Base-by-base conservation (phyloP, 345 rosid genomes). In the rapeseed (Brassica napus) region DNA sequence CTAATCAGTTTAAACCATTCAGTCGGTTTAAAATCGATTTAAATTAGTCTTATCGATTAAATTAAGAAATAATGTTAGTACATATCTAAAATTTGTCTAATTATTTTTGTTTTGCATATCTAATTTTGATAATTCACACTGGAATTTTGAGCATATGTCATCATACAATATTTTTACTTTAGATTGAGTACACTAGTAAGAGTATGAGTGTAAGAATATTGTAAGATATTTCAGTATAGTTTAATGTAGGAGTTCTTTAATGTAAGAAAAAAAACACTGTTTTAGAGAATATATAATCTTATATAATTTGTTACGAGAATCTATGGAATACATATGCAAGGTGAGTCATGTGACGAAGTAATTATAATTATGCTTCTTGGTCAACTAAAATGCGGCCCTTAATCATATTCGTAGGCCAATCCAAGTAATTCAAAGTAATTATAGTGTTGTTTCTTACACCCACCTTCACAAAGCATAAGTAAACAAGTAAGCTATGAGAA, bases 181-280 rank as follows among this genome's bases (percentile, higher is more conserved):
- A 7, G 2, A 30, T 28, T 52, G 0, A 6, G 24, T 32, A 57
- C 26, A 69, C 11, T 52, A 54, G 31, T 18, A 14, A 37, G 24
- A 37, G 18, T 59, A 72, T 34, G 57, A 37, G 67, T 72, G 5
- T 4, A 44, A 1, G 69, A 63, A 73, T 62, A 73, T 73, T 47
- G 61, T 44, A 39, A 4, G 18, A 35, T 7, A 16, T 3, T 15
- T 15, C 7, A 5, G 58, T 60, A 60, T 23, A 14, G 26, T 72
- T 71, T 10, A 32, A 37, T 26, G 30, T 26, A 26, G 30, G 30
- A 26, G 30, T 26, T 26, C 30, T 26, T 26, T 26, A 26, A 26
- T 60, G 3, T 11, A 60, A 26, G 30, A 26, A 21, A 52, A 2
- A 2, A 44, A 44, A 44, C 4, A 10, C 14, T 10, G 5, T 44